Conservation (phyloP, 140 eudicot genomes). For the Erigeron philadelphicus region DNA sequence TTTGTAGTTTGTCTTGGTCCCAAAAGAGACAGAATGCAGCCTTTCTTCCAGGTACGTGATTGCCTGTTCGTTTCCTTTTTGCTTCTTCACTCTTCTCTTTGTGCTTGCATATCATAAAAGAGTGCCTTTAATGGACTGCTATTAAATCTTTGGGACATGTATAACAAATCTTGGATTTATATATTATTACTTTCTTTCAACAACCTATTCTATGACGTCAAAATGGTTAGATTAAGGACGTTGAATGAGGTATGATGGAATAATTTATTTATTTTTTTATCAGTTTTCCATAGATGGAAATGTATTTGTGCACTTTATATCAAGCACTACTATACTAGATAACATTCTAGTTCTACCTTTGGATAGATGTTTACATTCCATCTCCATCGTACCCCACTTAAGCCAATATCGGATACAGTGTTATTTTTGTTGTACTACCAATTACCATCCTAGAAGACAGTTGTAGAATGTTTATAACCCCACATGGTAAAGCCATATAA, state of each 20-base stretch:
- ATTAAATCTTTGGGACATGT: not conserved
- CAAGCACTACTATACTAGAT: too few species aligned
- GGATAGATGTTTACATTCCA: too few species aligned
- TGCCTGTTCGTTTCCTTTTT: not conserved
- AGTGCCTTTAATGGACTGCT: not conserved
- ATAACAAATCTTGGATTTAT: not conserved
- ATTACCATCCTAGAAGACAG: too few species aligned
- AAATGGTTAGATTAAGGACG: not conserved
- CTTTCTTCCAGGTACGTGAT: slow-evolving; percentile 64
- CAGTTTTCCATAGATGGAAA: too few species aligned
- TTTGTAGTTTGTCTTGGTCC: slow-evolving; percentile 68
- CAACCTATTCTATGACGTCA: not conserved
- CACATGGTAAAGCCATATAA: too few species aligned
- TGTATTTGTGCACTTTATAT: too few species aligned
- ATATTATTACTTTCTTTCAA: not conserved
- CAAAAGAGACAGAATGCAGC: slow-evolving; percentile 50
- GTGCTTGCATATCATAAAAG: not conserved
- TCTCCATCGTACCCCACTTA: too few species aligned
- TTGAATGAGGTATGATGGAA: not conserved
- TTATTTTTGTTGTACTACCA: too few species aligned
- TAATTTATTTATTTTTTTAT: too few species aligned
- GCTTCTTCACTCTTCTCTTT: not conserved
- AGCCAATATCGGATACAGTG: too few species aligned
- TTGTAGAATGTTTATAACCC: too few species aligned
- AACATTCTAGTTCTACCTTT: too few species aligned